phyloP scores from a whole-genome alignment of 2,329 filamentous ascomycete species.

The Dactylellina haptotyla region DNA sequence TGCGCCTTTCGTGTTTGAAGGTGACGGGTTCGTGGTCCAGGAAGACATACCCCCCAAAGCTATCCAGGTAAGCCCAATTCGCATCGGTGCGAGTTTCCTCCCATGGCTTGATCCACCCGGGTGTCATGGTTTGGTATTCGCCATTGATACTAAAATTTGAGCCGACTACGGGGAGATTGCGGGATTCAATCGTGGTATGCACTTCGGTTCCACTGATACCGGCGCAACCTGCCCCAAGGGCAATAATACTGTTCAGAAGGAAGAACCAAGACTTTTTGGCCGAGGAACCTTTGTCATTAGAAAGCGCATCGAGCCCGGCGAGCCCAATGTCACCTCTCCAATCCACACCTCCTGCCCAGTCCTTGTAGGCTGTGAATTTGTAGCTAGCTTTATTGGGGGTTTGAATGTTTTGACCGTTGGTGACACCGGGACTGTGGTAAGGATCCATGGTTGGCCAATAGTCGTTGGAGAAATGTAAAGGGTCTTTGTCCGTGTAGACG shows the following conservation, averaged over 20 bases:
- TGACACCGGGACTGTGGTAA: slow-evolving; percentile 54
- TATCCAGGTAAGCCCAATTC: slow-evolving; percentile 53
- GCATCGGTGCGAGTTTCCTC: slow-evolving; percentile 24
- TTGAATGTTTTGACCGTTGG: slow-evolving; percentile 52
- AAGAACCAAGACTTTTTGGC: slow-evolving; percentile 55
- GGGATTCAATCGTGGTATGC: slow-evolving; percentile 49
- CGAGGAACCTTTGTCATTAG: slow-evolving; percentile 44
- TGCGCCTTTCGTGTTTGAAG: slow-evolving; percentile 47
- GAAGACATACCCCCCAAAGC: slow-evolving; percentile 53
- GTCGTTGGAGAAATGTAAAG: slow-evolving; percentile 49
- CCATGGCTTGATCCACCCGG: slow-evolving; percentile 49
- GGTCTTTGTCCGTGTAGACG: slow-evolving; percentile 53
- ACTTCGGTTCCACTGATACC: slow-evolving; percentile 42
- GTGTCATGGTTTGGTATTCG: slow-evolving; percentile 27
- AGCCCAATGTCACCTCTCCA: slow-evolving; percentile 47
- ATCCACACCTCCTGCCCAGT: slow-evolving; percentile 54
- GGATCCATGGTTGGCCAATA: slow-evolving; percentile 55
- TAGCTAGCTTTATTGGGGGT: slow-evolving; percentile 33
- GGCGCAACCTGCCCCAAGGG: slow-evolving; percentile 45
- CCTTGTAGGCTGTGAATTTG: slow-evolving; percentile 45
- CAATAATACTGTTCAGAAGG: slow-evolving; percentile 52
- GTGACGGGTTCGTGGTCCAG: slow-evolving; percentile 42
- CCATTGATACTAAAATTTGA: slow-evolving; percentile 50
- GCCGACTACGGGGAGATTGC: slow-evolving; percentile 37
- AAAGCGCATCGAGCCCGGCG: slow-evolving; percentile 52